phyloP scores from a whole-genome alignment of 1,284 basidiomycete species.

The Wolfiporia cocos region DNA sequence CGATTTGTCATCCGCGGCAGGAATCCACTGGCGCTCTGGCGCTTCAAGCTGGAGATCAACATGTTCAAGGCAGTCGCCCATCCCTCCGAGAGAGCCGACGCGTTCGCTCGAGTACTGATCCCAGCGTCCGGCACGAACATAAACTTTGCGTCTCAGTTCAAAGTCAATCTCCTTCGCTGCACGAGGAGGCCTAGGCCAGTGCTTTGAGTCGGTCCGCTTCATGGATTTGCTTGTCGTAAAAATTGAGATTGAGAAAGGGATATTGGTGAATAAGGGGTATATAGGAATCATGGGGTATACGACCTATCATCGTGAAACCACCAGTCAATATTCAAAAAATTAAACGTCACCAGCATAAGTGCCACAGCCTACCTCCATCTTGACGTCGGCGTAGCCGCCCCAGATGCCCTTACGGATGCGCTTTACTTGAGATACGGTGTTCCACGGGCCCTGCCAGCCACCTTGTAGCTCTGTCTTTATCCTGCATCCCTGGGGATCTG shows the following conservation, averaged over 20 bases:
- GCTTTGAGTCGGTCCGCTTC: slow-evolving; percentile 7
- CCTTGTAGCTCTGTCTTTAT: background rate
- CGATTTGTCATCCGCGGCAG: slow-evolving; percentile 3
- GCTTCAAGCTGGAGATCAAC: slow-evolving; percentile 2
- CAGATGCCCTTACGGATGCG: slow-evolving; percentile 11
- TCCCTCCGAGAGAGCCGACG: background rate
- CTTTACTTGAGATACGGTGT: slow-evolving; percentile 1
- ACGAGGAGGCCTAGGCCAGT: slow-evolving; percentile 14
- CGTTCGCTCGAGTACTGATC: background rate
- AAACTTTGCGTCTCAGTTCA: slow-evolving; percentile 4
- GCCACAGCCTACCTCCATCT: slow-evolving; percentile 7
- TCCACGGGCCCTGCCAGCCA: slow-evolving; percentile 4
- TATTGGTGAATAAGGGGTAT: slow-evolving; percentile 12
- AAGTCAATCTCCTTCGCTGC: slow-evolving; percentile 11
- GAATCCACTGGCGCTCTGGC: slow-evolving; percentile 13
- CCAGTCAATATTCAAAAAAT: background rate
- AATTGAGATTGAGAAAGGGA: slow-evolving; percentile 15
- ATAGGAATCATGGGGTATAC: slow-evolving; percentile 1
- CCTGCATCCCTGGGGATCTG: slow-evolving; percentile 8
- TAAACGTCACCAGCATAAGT: background rate
- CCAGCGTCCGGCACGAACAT: background rate
- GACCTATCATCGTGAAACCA: background rate
- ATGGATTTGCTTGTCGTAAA: slow-evolving; percentile 11
- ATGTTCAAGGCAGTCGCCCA: background rate
- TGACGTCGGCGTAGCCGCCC: slow-evolving; percentile 10